These are phyloP conservation scores for Nakazawaea anatomiae DNA, from an alignment of 805 yeast species.

Conservation along the genomic window DNA sequence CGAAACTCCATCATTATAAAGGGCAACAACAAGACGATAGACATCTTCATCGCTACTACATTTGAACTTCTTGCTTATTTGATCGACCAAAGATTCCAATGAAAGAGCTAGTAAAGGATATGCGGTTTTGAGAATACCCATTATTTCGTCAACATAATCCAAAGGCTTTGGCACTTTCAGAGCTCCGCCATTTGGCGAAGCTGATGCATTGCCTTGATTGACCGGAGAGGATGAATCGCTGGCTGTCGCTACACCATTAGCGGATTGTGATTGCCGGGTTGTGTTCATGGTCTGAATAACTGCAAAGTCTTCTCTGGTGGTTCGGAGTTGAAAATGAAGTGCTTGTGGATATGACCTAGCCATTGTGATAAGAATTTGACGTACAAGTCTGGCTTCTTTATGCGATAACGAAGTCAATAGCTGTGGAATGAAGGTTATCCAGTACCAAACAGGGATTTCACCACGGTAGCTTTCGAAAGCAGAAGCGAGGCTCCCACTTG, in stretches of 20 bases:
- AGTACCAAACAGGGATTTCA: constrained; percentile 98
- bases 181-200: constrained; percentile 5
- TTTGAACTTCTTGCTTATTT: constrained; percentile 88
- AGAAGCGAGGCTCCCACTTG: constrained; percentile 69
- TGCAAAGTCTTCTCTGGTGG: constrained; percentile 90
- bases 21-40: constrained; percentile 85
- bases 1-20: constrained; percentile 89
- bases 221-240: constrained; percentile 3
- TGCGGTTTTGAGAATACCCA: constrained; percentile 93
- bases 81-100: constrained; percentile 91
- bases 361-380: constrained; percentile 81
- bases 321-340: constrained; percentile 88
- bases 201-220: constrained; percentile 4
- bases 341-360: constrained; percentile 98
- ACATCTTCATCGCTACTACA: constrained; percentile 95
- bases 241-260: constrained; percentile 5
- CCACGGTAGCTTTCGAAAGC: constrained; percentile 92
- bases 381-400: constrained; percentile 83
- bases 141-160: constrained; percentile 88
- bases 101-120: constrained; percentile 91
- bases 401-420: constrained; percentile 84
- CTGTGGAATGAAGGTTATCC: constrained; percentile 97
- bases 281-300: constrained; percentile 52
- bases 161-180: constrained; percentile 49
- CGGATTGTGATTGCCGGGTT: constrained; percentile 2